Evolutionary conservation across 148 eudicot species (phyloP).

Genomic region (Nepenthes gracilis): DNA sequence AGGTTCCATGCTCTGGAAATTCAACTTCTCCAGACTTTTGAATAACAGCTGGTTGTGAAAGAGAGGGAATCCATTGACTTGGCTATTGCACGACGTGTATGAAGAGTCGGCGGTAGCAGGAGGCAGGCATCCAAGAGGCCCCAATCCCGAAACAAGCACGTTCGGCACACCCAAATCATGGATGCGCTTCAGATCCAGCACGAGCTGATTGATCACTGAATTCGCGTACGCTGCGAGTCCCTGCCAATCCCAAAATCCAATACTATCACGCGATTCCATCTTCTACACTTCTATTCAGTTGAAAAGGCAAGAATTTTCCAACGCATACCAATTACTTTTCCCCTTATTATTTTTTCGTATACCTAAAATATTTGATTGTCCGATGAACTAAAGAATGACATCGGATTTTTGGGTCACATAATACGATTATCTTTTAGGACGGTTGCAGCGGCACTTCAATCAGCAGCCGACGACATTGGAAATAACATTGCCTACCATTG

Average conservation of each 20-base stretch:
- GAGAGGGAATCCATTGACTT: slow-evolving; percentile 17
- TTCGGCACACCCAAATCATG: not conserved
- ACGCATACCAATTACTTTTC: not conserved
- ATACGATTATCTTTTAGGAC: too few relatives aligned
- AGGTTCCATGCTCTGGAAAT: slow-evolving; percentile 7
- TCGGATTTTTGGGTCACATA: too few relatives aligned
- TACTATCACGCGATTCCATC: not conserved
- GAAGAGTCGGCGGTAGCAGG: slow-evolving; percentile 15
- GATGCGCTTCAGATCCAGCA: slow-evolving; percentile 3
- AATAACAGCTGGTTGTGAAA: slow-evolving; percentile 34
- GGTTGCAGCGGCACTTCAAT: too few relatives aligned
- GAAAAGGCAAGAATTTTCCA: not conserved
- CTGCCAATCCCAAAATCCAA: not conserved
- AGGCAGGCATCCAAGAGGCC: slow-evolving; percentile 1
- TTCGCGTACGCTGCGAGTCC: not conserved
- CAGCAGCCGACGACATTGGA: too few relatives aligned
- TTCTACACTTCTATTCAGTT: not conserved
- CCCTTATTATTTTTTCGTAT: too few relatives aligned
- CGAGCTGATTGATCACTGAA: not conserved
- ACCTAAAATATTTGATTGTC: too few relatives aligned
- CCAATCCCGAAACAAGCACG: slow-evolving; percentile 2
- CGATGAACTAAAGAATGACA: too few relatives aligned
- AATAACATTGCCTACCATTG: too few relatives aligned
- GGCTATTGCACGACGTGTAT: slow-evolving; percentile 27
- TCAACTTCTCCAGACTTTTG: slow-evolving; percentile 16